These are phyloP conservation scores for Heliosperma pusillum DNA, from an alignment of 148 eudicot species.

Conservation along the genomic window DNA sequence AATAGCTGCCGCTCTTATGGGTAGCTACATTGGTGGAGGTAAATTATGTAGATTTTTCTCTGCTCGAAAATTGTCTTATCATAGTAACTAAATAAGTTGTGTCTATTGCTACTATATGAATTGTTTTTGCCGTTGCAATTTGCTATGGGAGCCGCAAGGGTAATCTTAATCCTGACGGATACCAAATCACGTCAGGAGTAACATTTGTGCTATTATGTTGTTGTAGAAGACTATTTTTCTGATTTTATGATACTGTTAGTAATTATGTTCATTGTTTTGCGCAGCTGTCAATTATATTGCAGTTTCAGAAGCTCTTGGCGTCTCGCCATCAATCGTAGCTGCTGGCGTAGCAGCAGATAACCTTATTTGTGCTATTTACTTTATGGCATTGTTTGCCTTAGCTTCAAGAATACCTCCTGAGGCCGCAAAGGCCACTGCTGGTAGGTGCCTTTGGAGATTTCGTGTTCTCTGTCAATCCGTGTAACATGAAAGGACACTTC, in stretches of 20 bases:
- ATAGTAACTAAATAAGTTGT: not conserved
- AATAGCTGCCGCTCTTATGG: conserved; percentile 90
- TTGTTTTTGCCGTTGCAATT: too few species aligned
- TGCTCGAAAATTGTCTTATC: conserved; percentile 4
- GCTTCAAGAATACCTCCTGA: conserved; percentile 70
- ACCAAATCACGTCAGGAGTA: too few species aligned
- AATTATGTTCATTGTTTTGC: conserved; percentile 1
- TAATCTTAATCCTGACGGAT: too few species aligned
- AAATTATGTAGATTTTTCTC: conserved; percentile 17
- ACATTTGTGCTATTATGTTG: too few species aligned
- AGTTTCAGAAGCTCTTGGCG: conserved; percentile 60
- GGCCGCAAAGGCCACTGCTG: conserved; percentile 37
- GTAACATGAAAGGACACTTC: too few species aligned
- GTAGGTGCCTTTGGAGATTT: conserved; percentile 24
- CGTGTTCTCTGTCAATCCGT: not conserved
- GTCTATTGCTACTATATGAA: not conserved
- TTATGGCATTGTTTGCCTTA: conserved; percentile 62
- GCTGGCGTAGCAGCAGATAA: conserved; percentile 96
- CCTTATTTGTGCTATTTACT: conserved; percentile 81
- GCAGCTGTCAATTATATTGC: conserved; percentile 88
- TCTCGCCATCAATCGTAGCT: conserved; percentile 75
- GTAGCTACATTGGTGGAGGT: conserved; percentile 96
- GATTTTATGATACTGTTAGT: not conserved
- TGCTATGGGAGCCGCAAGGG: too few species aligned
- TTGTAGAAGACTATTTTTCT: not conserved